Evolutionary conservation across 768 basidiomycete species (phyloP).

Genomic region (Phylloporus sp.): DNA sequence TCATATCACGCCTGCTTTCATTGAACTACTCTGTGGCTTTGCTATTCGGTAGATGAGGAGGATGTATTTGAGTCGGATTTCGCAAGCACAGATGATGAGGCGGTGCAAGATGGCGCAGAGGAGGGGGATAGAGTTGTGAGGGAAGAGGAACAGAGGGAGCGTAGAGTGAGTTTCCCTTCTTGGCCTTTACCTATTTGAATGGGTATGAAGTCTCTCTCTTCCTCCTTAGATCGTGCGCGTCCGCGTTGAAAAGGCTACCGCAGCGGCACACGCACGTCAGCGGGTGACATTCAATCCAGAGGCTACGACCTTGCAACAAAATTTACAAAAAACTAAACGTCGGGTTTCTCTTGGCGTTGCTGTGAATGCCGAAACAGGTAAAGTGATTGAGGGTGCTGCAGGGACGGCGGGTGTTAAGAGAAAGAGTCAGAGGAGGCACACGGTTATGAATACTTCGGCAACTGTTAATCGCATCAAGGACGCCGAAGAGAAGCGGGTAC

Average conservation of each 20-base stretch:
- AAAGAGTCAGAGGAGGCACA: slow-evolving; percentile 65
- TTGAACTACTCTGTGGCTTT: background rate
- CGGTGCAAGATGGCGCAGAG: slow-evolving; percentile 48
- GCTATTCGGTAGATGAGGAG: slow-evolving; percentile 59
- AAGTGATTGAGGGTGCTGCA: slow-evolving; percentile 40
- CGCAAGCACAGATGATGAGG: slow-evolving; percentile 75
- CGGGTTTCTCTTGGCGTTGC: slow-evolving; percentile 53
- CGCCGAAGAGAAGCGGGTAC: slow-evolving; percentile 59
- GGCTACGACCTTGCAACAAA: slow-evolving; percentile 30
- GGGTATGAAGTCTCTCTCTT: background rate
- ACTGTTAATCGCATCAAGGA: slow-evolving; percentile 63
- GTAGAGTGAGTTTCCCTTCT: slow-evolving; percentile 13
- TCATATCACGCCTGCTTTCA: background rate
- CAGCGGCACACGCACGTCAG: slow-evolving; percentile 63
- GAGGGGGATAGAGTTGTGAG: slow-evolving; percentile 52
- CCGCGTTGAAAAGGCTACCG: slow-evolving; percentile 59
- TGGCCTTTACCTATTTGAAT: too few relatives aligned
- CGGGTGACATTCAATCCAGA: slow-evolving; percentile 66
- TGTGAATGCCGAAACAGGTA: slow-evolving; percentile 59
- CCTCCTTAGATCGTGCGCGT: slow-evolving; percentile 46
- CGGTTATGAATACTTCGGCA: slow-evolving; percentile 66
- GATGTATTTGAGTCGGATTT: slow-evolving; percentile 84
- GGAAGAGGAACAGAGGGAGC: slow-evolving; percentile 57
- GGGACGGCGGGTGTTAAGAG: slow-evolving; percentile 30
- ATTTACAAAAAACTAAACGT: slow-evolving; percentile 34